Percentiles rank a stretch among this genome's conserved stretches.
phyloP scores from a whole-genome alignment of 2,329 filamentous ascomycete species.

The Chaetothyriales sp. region DNA sequence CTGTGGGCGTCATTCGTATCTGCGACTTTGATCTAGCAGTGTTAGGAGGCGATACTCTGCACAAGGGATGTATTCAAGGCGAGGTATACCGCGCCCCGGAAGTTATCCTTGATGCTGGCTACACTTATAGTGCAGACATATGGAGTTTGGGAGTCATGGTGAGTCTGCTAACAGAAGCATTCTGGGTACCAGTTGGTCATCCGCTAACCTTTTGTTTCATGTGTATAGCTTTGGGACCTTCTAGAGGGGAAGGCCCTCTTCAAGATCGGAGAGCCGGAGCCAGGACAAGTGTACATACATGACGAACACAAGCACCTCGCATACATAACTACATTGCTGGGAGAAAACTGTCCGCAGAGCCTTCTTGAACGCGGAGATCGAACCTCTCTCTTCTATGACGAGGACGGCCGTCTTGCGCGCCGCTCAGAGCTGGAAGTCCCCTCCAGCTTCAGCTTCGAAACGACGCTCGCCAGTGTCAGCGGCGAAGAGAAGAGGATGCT shows the following conservation, averaged over 20 bases:
- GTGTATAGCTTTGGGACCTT: background rate
- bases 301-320: background rate
- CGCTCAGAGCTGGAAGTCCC: background rate
- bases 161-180: background rate
- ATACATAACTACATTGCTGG: background rate
- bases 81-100: slow-evolving; percentile 20
- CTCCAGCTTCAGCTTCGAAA: slow-evolving; percentile 8
- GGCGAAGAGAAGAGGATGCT: slow-evolving; percentile 20
- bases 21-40: slow-evolving; percentile 18
- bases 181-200: background rate
- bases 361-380: background rate
- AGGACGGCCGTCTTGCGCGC: background rate
- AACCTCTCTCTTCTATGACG: slow-evolving; percentile 5
- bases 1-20: background rate
- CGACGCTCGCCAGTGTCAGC: slow-evolving; percentile 15
- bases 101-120: slow-evolving; percentile 20
- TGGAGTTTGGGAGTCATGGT: slow-evolving; percentile 21
- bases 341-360: background rate
- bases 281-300: background rate
- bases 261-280: background rate
- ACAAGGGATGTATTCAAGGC: slow-evolving; percentile 17
- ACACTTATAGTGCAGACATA: slow-evolving; percentile 19
- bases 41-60: slow-evolving; percentile 10
- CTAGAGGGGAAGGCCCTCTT: background rate
- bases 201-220: background rate